Conservation (phyloP, 2,329 filamentous ascomycete genomes). For the Diaporthe helianthi region DNA sequence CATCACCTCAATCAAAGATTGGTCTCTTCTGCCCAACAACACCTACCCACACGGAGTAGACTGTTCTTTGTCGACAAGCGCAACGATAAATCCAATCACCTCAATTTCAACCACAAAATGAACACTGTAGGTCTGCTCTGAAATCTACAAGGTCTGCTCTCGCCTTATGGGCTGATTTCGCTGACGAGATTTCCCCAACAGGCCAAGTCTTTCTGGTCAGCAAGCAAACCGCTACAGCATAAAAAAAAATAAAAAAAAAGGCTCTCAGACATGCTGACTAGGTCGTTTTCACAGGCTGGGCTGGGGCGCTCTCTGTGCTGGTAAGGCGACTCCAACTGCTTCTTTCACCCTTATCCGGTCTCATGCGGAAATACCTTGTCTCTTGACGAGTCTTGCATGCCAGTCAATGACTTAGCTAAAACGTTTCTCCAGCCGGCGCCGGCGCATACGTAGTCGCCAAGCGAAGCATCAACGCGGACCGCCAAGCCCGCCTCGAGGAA, state of each 20-base stretch:
- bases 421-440: slow-evolving; percentile 70
- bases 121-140: slow-evolving; percentile 57
- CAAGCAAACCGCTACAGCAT: neutral
- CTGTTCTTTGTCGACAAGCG: neutral
- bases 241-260: neutral
- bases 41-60: neutral
- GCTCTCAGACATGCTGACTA: slow-evolving; percentile 29
- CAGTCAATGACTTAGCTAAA: slow-evolving; percentile 32
- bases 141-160: neutral
- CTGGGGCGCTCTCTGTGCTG: slow-evolving; percentile 87
- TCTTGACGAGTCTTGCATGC: neutral
- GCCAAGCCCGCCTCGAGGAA: slow-evolving; percentile 73
- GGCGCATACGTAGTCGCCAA: slow-evolving; percentile 97
- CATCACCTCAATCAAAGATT: neutral
- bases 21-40: neutral
- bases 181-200: slow-evolving; percentile 41
- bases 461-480: slow-evolving; percentile 89
- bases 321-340: slow-evolving; percentile 54
- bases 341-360: neutral
- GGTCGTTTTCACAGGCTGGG: slow-evolving; percentile 70
- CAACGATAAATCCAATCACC: neutral
- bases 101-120: slow-evolving; percentile 47
- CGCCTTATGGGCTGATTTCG: neutral
- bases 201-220: slow-evolving; percentile 71
- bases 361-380: neutral